These are phyloP conservation scores for Mycena belliarum DNA, from an alignment of 768 basidiomycete genomes.

Conservation along the genomic window DNA sequence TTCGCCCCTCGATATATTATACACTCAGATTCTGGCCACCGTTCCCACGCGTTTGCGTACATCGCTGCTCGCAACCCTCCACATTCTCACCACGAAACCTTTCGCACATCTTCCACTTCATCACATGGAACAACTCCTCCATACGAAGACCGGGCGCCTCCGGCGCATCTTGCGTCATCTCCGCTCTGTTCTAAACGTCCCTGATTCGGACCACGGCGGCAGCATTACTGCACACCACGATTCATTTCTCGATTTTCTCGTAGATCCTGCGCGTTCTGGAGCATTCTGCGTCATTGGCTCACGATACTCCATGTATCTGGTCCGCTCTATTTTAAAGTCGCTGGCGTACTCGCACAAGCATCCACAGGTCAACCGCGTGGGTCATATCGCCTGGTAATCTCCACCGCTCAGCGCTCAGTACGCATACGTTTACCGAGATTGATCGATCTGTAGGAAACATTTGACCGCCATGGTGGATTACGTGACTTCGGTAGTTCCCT, in stretches of 20 bases:
- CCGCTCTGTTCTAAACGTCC: constrained; percentile 6
- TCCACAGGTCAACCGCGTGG: constrained; percentile 10
- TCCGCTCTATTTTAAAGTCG: constrained; percentile 11
- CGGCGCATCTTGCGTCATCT: constrained; percentile 5
- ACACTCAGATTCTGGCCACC: constrained; percentile 10
- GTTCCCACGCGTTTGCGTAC: background rate
- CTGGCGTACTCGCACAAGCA: constrained; percentile 10
- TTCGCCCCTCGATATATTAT: constrained; percentile 12
- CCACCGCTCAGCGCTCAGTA: too few relatives aligned
- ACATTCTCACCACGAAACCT: constrained; percentile 9
- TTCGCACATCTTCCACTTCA: constrained; percentile 8
- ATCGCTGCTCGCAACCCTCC: constrained; percentile 3
- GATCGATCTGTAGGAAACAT: constrained; percentile 2
- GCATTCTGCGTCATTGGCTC: constrained; percentile 8
- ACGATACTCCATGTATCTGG: constrained; percentile 2
- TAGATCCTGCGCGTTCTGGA: constrained; percentile 8
- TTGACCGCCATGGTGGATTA: constrained; percentile 18
- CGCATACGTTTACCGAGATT: background rate
- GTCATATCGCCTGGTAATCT: constrained; percentile 16
- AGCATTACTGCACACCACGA: background rate
- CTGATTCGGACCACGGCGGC: background rate
- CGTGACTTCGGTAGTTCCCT: constrained; percentile 11
- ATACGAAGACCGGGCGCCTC: background rate
- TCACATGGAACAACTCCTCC: constrained; percentile 14
- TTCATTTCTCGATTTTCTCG: constrained; percentile 17